phyloP scores from a whole-genome alignment of 441 rosid species.

The Lepidium campestre region DNA sequence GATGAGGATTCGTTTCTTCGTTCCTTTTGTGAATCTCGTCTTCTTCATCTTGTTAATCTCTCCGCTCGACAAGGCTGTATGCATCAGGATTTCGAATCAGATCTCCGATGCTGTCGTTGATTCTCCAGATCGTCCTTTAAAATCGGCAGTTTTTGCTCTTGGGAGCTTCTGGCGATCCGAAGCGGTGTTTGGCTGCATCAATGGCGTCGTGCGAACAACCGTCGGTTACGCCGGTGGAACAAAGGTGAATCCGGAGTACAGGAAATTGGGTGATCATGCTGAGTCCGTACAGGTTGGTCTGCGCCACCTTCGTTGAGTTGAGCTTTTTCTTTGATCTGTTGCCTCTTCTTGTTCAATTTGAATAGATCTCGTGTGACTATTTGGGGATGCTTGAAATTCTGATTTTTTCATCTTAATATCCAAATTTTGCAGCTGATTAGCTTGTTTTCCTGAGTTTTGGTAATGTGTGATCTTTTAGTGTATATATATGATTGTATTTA shows the following conservation, averaged over 20 bases:
- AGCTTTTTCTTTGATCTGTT: background rate
- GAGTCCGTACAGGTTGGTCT: conserved; percentile 68
- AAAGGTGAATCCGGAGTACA: conserved; percentile 62
- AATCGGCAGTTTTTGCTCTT: conserved; percentile 68
- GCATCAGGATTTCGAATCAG: conserved; percentile 54
- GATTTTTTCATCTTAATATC: background rate
- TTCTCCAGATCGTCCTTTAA: conserved; percentile 33
- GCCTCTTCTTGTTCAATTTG: background rate
- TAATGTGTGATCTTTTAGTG: background rate
- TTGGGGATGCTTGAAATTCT: background rate
- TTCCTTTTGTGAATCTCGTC: conserved; percentile 6
- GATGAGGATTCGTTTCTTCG: conserved; percentile 17
- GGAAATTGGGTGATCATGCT: conserved; percentile 78
- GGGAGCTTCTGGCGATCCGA: conserved; percentile 97
- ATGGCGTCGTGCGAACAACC: conserved; percentile 73
- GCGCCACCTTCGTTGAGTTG: background rate
- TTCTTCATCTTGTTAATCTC: conserved; percentile 21
- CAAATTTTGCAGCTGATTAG: background rate
- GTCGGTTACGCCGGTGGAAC: conserved; percentile 76
- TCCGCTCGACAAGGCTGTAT: conserved; percentile 25
- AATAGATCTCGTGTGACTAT: background rate
- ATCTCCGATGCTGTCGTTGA: conserved; percentile 32
- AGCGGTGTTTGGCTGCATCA: conserved; percentile 75
- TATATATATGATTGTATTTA: background rate
- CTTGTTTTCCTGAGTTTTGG: background rate